These are phyloP conservation scores for Colletotrichum kahawae DNA, from an alignment of 2,329 filamentous ascomycete genomes.

Conservation along the genomic window DNA sequence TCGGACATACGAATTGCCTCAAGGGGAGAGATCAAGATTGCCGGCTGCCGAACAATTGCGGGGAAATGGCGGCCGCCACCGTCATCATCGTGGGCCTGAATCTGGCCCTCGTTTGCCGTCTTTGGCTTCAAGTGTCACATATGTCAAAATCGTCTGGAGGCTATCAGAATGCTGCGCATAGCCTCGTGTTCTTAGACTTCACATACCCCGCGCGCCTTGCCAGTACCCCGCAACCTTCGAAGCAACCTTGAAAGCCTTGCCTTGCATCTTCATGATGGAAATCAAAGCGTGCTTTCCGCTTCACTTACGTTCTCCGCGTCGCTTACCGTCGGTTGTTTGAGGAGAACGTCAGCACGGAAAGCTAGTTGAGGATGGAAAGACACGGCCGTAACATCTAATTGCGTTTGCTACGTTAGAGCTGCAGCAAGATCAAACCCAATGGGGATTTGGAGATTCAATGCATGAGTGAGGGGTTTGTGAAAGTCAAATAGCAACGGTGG, in stretches of 20 bases:
- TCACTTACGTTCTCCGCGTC: not conserved
- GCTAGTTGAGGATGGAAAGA: not conserved
- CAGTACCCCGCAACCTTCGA: conserved; percentile 18
- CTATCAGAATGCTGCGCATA: not conserved
- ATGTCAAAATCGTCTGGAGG: not conserved
- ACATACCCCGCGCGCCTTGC: conserved; percentile 7
- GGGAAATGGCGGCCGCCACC: not conserved
- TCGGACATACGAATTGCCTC: not conserved
- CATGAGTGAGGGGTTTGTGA: not conserved
- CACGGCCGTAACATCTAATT: not conserved
- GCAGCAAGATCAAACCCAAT: not conserved
- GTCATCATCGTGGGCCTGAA: not conserved
- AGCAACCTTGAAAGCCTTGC: not conserved
- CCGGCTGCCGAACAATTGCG: not conserved
- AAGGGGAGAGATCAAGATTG: not conserved
- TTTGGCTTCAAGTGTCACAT: not conserved
- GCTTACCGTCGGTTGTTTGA: conserved; percentile 11
- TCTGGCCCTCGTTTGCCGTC: not conserved
- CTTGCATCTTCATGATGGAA: not conserved
- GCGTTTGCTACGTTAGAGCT: not conserved
- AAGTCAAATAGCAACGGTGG: not conserved
- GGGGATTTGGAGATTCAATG: conserved; percentile 4
- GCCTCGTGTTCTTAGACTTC: conserved; percentile 11
- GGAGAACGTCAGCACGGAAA: not conserved
- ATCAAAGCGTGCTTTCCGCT: not conserved